Evolutionary conservation across 352 stramenopile species (phyloP).

Genomic region (Globisporangium ultimum): DNA sequence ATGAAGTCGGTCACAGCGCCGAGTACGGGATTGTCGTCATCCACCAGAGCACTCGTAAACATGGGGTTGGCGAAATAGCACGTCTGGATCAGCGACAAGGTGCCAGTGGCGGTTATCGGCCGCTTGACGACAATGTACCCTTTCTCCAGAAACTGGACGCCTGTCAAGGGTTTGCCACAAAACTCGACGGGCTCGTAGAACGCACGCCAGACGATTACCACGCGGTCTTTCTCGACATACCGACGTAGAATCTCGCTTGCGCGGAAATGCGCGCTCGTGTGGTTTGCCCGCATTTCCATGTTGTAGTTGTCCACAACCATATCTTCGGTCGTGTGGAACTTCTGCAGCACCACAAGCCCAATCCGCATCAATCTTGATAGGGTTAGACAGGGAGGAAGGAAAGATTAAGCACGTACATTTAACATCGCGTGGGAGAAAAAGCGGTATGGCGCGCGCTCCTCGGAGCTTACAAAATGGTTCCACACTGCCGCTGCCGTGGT

Average conservation of each 20-base stretch:
- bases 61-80: conserved; percentile 54
- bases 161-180: conserved; percentile 29
- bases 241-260: conserved; percentile 48
- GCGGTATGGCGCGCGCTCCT: background rate
- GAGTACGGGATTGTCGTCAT: background rate
- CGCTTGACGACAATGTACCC: conserved; percentile 50
- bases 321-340: conserved; percentile 21
- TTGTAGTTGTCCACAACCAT: conserved; percentile 58
- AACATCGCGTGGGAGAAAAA: too few species aligned
- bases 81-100: conserved; percentile 43
- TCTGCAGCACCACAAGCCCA: too few species aligned
- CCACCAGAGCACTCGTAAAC: conserved; percentile 15
- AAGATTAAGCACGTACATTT: too few species aligned
- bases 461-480: conserved; percentile 1
- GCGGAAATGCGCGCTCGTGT: conserved; percentile 41
- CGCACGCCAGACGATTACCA: conserved; percentile 59
- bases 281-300: conserved; percentile 48
- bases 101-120: conserved; percentile 22
- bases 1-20: conserved; percentile 9
- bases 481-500: background rate
- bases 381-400: too few species aligned
- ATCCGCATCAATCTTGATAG: too few species aligned
- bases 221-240: conserved; percentile 38
- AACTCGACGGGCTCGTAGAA: conserved; percentile 57
- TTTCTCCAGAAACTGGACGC: conserved; percentile 47